phyloP scores from a whole-genome alignment of 768 basidiomycete species.

The Tylopilus plumbeoviolaceoides region DNA sequence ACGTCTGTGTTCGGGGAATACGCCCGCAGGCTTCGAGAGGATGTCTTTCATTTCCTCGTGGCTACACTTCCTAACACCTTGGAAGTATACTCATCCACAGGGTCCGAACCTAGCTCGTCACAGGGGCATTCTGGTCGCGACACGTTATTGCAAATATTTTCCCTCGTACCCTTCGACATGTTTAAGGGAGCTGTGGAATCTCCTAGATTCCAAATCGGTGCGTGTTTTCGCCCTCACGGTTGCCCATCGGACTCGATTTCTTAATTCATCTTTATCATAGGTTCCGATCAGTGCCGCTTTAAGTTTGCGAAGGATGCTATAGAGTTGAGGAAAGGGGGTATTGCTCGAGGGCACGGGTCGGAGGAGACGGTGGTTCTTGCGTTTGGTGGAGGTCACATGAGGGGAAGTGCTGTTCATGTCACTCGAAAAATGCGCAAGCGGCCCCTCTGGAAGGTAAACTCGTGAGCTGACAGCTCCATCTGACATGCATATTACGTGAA shows the following conservation, averaged over 20 bases:
- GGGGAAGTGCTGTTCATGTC: constrained; percentile 76
- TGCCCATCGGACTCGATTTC: neutral
- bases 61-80: constrained; percentile 66
- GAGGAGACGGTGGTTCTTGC: constrained; percentile 92
- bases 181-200: constrained; percentile 83
- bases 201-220: constrained; percentile 75
- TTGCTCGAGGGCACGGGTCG: constrained; percentile 62
- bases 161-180: constrained; percentile 80
- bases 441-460: constrained; percentile 78
- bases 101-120: constrained; percentile 36
- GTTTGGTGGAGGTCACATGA: constrained; percentile 69
- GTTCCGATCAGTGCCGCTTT: constrained; percentile 82
- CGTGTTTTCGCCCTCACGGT: constrained; percentile 20
- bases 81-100: constrained; percentile 45
- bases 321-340: constrained; percentile 75
- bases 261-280: constrained; percentile 36
- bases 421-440: constrained; percentile 84
- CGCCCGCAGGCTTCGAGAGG: constrained; percentile 69
- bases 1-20: constrained; percentile 72
- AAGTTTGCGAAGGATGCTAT: constrained; percentile 91
- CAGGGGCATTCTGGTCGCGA: constrained; percentile 51
- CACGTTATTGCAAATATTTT: constrained; percentile 68
- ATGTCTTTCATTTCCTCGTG: constrained; percentile 75
- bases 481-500: constrained; percentile 28
- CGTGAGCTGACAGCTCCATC: constrained; percentile 43